Conservation (phyloP, 495 filamentous ascomycete genomes). For the Aspergillus wentii region DNA sequence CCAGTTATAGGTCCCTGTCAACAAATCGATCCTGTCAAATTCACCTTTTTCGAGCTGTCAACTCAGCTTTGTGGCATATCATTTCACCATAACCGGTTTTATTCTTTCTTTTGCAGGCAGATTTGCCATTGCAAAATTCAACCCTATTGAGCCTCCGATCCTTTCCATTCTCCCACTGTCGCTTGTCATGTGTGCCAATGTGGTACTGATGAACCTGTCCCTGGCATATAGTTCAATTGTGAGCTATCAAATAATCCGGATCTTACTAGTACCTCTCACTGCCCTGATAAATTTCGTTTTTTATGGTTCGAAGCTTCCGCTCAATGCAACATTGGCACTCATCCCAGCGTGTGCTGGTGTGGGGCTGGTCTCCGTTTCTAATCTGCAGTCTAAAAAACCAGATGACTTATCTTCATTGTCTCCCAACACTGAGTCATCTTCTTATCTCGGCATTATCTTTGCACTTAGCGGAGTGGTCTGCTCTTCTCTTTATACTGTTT, state of each 20-base stretch:
- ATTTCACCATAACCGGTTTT: constrained; percentile 1
- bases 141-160: background rate
- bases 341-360: constrained; percentile 1
- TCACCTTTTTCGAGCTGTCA: background rate
- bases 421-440: background rate
- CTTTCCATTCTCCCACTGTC: background rate
- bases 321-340: background rate
- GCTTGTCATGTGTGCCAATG: constrained; percentile 2
- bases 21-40: constrained; percentile 1
- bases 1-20: too few species aligned
- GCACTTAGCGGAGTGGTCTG: constrained; percentile 2
- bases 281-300: background rate
- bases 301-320: background rate
- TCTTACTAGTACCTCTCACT: background rate
- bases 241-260: background rate
- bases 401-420: too few species aligned
- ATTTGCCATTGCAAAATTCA: background rate
- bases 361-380: background rate
- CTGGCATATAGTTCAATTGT: constrained; percentile 1
- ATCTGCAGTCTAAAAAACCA: too few species aligned
- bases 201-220: constrained; percentile 1
- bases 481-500: constrained; percentile 1
- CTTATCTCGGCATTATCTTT: background rate
- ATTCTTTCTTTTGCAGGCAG: background rate
- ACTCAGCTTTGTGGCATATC: constrained; percentile 4